Base-by-base conservation (phyloP, 1,284 basidiomycete species). In the Phylloboletellus chloephorus region DNA sequence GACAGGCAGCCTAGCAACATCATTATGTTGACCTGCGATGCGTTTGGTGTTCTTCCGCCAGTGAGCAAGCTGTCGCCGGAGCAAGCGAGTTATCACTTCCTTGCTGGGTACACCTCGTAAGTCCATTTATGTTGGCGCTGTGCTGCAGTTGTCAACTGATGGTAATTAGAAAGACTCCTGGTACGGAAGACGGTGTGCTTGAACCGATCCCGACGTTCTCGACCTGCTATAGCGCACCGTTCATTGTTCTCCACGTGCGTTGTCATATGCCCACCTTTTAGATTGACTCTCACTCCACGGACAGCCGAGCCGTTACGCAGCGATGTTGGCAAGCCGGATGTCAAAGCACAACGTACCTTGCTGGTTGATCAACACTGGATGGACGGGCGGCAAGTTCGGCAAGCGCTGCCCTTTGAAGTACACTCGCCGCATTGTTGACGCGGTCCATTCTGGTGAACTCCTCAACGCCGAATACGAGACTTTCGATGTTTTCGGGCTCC, bases 171-270 rank as follows among this genome's bases (percentile, higher is more conserved):
- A 90, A 90, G 75, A 95, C 91, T 3, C 95, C 95, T 15, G 95
- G 95, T 50, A 99, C 95, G 15, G 95, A 99, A 65, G 95, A 98
- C 61, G 95, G 96, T 65, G 88, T 98, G 34, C 78, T 95, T 43
- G 95, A 98, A 70, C 96, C 95, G 44, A 94, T 95, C 53, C 96
- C 96, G 16, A 98, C 96, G 37, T 99, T 99, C 82, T 97, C 93
- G 20, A 97, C 95, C 25, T 98, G 94, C 69, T 98, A 98, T 78
- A 91, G 89, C 56, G 95, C 96, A 48, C 95, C 96, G 22, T 99
- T 98, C 79, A 96, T 99, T 63, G 88, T 98, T 52, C 88, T 97
- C 46, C 94, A 96, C 71, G 80, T 82, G 59, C 28, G 78, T 67
- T 32, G 17, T 39, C 32, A 7, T 28, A n/a, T 21, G 11, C 15